These are phyloP conservation scores for Corymbia calophylla DNA, from an alignment of 441 rosid genomes.

Conservation along the genomic window DNA sequence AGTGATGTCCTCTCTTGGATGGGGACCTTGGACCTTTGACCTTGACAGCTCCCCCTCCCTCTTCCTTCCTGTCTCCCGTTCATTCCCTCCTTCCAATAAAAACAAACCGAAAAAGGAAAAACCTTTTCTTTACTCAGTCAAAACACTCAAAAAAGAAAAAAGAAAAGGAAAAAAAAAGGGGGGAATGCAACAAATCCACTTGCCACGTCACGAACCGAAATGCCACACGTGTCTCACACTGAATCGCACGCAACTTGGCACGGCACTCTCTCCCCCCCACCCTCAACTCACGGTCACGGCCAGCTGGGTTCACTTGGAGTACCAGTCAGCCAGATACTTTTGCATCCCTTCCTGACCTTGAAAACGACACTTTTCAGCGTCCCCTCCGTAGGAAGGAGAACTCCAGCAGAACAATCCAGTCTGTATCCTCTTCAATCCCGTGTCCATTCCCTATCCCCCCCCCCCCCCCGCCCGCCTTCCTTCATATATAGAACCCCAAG, in stretches of 20 bases:
- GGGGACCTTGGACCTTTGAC: neutral
- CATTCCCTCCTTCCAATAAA: neutral
- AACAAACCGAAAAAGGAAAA: rapidly evolving
- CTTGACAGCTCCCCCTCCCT: neutral
- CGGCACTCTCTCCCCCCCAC: neutral
- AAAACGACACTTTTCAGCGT: neutral
- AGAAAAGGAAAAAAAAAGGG: too few species aligned
- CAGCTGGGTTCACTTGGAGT: neutral
- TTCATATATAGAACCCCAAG: neutral
- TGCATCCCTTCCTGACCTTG: neutral
- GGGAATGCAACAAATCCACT: neutral
- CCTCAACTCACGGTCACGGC: too few species aligned
- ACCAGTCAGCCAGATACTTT: neutral
- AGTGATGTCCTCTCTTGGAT: neutral
- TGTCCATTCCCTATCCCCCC: neutral
- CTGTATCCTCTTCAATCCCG: neutral
- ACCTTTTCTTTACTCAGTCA: neutral
- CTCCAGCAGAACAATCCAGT: neutral
- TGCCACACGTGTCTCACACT: neutral
- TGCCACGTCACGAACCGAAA: neutral
- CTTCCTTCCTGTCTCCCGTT: neutral
- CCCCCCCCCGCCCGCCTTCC: too few species aligned
- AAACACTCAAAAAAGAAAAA: neutral
- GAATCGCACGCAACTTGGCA: neutral
- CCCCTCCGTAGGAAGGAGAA: neutral